Evolutionary conservation across 768 basidiomycete species (phyloP).

Genomic region (Ephemerocybe angulata): DNA sequence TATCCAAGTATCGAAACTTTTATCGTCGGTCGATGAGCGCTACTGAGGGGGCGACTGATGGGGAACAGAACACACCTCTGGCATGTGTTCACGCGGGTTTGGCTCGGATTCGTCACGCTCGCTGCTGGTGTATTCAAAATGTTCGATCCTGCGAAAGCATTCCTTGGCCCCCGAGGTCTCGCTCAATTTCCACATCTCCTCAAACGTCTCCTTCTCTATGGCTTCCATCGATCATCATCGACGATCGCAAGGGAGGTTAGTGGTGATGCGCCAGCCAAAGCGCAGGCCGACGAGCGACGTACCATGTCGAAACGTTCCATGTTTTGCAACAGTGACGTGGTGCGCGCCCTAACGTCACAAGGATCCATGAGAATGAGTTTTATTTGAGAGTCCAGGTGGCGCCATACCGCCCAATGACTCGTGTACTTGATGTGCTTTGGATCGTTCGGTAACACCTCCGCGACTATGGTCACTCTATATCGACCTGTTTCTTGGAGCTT

Average conservation of each 20-base stretch:
- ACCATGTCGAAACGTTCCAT: constrained; percentile 7
- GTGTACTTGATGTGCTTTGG: constrained; percentile 71
- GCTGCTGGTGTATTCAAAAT: constrained; percentile 57
- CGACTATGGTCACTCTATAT: constrained; percentile 65
- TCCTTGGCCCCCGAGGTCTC: constrained; percentile 53
- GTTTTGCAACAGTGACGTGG: constrained; percentile 44
- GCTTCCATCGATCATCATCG: too few species aligned
- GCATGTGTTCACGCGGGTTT: constrained; percentile 49
- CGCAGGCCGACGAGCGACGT: neutral
- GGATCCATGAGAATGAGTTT: too few species aligned
- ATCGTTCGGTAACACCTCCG: constrained; percentile 70
- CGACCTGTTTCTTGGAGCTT: constrained; percentile 59
- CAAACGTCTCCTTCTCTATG: constrained; percentile 70
- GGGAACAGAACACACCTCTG: constrained; percentile 42
- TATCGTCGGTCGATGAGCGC: constrained; percentile 27
- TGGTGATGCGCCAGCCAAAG: neutral
- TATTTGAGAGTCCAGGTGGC: too few species aligned
- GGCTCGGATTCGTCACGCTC: constrained; percentile 36
- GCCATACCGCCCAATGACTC: constrained; percentile 81
- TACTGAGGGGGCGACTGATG: constrained; percentile 33
- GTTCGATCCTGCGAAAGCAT: constrained; percentile 60
- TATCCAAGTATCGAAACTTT: constrained; percentile 35
- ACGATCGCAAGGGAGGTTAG: too few species aligned
- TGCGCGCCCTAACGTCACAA: too few species aligned
- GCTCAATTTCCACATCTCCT: constrained; percentile 69